Percentiles rank a stretch among this genome's conserved stretches.
These are phyloP conservation scores for Andrographis paniculata DNA, from an alignment of 305 asterid species.

Conservation along the genomic window DNA sequence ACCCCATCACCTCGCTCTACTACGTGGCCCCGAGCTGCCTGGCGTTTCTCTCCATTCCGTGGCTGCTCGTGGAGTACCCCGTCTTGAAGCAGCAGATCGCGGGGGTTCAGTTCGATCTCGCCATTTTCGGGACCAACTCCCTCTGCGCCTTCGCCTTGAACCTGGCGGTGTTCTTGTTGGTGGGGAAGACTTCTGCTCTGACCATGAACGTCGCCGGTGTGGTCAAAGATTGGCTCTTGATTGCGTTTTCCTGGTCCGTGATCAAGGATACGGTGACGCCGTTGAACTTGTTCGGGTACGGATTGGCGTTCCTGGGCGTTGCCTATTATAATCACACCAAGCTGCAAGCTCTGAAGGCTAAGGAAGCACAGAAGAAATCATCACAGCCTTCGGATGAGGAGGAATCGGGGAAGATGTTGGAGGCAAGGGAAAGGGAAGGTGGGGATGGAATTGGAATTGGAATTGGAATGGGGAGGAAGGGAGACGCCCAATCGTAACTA, in stretches of 20 bases:
- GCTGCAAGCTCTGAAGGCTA: slow-evolving; percentile 55
- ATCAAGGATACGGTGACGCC: slow-evolving; percentile 67
- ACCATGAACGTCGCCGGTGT: slow-evolving; percentile 80
- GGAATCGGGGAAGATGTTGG: slow-evolving; percentile 38
- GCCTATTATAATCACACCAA: slow-evolving; percentile 56
- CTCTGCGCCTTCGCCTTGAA: slow-evolving; percentile 62
- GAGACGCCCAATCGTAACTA: slow-evolving; percentile 29
- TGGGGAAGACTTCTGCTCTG: slow-evolving; percentile 69
- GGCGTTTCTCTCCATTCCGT: slow-evolving; percentile 45
- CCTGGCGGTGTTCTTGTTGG: slow-evolving; percentile 58
- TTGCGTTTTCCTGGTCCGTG: slow-evolving; percentile 77
- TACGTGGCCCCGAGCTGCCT: slow-evolving; percentile 69
- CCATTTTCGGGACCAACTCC: slow-evolving; percentile 54
- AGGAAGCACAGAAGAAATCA: slow-evolving; percentile 46
- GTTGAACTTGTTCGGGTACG: slow-evolving; percentile 56
- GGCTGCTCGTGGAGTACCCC: slow-evolving; percentile 56
- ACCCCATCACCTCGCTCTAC: slow-evolving; percentile 61
- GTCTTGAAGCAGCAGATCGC: slow-evolving; percentile 29
- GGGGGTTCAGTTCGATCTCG: slow-evolving; percentile 34
- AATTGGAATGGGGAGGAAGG: slow-evolving; percentile 36
- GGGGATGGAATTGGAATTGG: no score
- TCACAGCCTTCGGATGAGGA: slow-evolving; percentile 37
- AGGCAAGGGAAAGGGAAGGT: slow-evolving; percentile 34
- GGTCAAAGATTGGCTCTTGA: slow-evolving; percentile 63
- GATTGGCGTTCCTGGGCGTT: slow-evolving; percentile 62